A percentile compares a stretch with the other conserved stretches of the same genome.
Evolutionary conservation across 768 basidiomycete species (phyloP).

Genomic region (Tylopilus felleus): DNA sequence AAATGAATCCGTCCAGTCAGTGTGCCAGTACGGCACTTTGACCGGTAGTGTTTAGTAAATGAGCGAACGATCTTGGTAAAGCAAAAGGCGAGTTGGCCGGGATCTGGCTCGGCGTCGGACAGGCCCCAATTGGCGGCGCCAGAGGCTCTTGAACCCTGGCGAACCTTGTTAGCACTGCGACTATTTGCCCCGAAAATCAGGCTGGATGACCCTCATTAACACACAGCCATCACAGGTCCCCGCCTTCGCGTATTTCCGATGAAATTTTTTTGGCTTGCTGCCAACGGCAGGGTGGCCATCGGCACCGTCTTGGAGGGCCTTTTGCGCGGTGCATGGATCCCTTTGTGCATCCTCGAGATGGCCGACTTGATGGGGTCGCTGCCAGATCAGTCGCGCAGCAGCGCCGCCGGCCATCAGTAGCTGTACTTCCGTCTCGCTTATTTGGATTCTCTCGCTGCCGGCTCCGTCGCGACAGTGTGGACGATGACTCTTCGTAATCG

Average conservation of each 20-base stretch:
- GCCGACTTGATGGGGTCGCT: background rate
- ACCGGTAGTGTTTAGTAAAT: slow-evolving; percentile 26
- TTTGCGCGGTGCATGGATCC: slow-evolving; percentile 4
- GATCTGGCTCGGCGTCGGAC: slow-evolving; percentile 20
- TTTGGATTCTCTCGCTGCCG: slow-evolving; percentile 8
- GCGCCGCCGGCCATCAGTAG: slow-evolving; percentile 2
- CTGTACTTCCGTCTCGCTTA: slow-evolving; percentile 15
- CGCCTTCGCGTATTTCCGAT: slow-evolving; percentile 38
- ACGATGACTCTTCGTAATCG: slow-evolving; percentile 14
- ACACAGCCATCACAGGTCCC: slow-evolving; percentile 39
- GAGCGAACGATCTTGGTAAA: slow-evolving; percentile 23
- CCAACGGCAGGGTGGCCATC: slow-evolving; percentile 20
- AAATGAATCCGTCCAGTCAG: slow-evolving; percentile 33
- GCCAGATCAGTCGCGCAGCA: background rate
- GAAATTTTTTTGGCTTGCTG: slow-evolving; percentile 30
- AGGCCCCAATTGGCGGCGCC: slow-evolving; percentile 27
- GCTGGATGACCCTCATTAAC: slow-evolving; percentile 31
- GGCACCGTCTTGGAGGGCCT: slow-evolving; percentile 10
- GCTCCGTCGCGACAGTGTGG: slow-evolving; percentile 18
- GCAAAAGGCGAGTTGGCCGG: slow-evolving; percentile 11
- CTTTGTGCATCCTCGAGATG: background rate
- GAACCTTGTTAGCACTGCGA: slow-evolving; percentile 25
- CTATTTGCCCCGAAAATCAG: slow-evolving; percentile 34
- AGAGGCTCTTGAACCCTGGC: slow-evolving; percentile 30
- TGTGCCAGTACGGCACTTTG: slow-evolving; percentile 28